Conservation (phyloP, 2,329 filamentous ascomycete species). For the Cytospora mali region DNA sequence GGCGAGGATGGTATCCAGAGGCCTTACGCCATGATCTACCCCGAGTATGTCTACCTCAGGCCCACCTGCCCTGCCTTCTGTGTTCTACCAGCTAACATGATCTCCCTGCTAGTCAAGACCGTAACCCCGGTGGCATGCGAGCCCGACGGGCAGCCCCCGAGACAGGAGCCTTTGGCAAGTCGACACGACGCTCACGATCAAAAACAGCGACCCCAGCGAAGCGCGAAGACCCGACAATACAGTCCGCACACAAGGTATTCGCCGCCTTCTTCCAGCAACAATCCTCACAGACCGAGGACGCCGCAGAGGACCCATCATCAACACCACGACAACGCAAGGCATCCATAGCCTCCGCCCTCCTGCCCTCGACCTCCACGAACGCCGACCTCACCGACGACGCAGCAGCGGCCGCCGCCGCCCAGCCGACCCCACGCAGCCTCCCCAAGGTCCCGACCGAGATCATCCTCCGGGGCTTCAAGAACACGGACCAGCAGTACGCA, state of each 20-base stretch:
- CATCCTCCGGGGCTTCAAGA: slow-evolving; percentile 79
- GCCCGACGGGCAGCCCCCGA: slow-evolving; percentile 59
- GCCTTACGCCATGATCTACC: slow-evolving; percentile 68
- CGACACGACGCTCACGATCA: slow-evolving; percentile 64
- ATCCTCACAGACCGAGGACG: slow-evolving; percentile 42
- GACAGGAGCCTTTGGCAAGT: slow-evolving; percentile 68
- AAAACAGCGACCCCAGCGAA: slow-evolving; percentile 61
- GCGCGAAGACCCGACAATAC: slow-evolving; percentile 63
- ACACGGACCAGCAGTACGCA: slow-evolving; percentile 72
- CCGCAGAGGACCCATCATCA: slow-evolving; percentile 31
- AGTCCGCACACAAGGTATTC: slow-evolving; percentile 64
- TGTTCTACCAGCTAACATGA: slow-evolving; percentile 20
- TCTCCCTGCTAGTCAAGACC: slow-evolving; percentile 55
- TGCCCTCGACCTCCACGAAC: slow-evolving; percentile 8
- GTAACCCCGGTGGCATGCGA: slow-evolving; percentile 50
- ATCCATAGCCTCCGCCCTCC: slow-evolving; percentile 27
- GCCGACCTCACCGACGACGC: slow-evolving; percentile 30
- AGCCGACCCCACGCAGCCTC: slow-evolving; percentile 35
- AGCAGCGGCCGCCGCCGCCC: slow-evolving; percentile 22
- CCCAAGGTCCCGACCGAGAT: slow-evolving; percentile 66
- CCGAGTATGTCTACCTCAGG: slow-evolving; percentile 50
- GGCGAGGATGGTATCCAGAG: slow-evolving; percentile 67
- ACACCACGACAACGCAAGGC: slow-evolving; percentile 18
- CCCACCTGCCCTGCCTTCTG: background rate
- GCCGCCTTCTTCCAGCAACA: slow-evolving; percentile 56